Evolutionary conservation across 169 alveolate genomes (phyloP), one percentile per base, ranked within the genome.

Genomic region (Cystoisospora suis): DNA sequence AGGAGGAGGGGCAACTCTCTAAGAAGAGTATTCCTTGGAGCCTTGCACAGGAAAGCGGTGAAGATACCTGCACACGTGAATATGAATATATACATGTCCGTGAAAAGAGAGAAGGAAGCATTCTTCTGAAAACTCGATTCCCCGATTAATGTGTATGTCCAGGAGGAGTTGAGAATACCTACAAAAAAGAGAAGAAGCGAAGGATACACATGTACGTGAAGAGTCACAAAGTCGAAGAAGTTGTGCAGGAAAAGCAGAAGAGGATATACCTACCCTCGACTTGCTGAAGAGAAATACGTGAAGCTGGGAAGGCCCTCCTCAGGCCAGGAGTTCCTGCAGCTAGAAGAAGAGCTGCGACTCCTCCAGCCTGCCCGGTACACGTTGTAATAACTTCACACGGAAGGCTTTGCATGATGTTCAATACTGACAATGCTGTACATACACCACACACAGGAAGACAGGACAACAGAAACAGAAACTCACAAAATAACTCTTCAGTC

Each of bases 311-410:
- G 7, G 83, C 83, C 32, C 47, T 29, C 36, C 83, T 46, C 15
- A 6, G 56, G 17, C 83, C 83, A 3, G 83, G 83, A 27, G 83
- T 40, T 17, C 83, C 83, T 32, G 83, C 83, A 6, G 83, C 83
- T 34, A 72, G 83, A 17, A 72, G 83, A 23, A 72, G 7, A 20
- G 83, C 83, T 1, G 83, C 83, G 53, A 72, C 83, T 15, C 58
- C 83, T 0, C 32, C 83, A 2, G 83, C 83, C 56, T 72, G 83
- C 29, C 83, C 83, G 56, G 42, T 2, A 56, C 58, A 72, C 45
- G 83, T 72, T 5, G 83, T 72, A 56, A 40, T 46, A 36, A 72
- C 83, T 15, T 34, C 83, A 17, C 7, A 72, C 53, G 83, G 83
- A 4, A 72, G 83, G 38, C 58, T 15, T 15, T 38, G 83, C 3